These are phyloP conservation scores for Ehretia macrophylla DNA, from an alignment of 257 asterid genomes.

Conservation along the genomic window DNA sequence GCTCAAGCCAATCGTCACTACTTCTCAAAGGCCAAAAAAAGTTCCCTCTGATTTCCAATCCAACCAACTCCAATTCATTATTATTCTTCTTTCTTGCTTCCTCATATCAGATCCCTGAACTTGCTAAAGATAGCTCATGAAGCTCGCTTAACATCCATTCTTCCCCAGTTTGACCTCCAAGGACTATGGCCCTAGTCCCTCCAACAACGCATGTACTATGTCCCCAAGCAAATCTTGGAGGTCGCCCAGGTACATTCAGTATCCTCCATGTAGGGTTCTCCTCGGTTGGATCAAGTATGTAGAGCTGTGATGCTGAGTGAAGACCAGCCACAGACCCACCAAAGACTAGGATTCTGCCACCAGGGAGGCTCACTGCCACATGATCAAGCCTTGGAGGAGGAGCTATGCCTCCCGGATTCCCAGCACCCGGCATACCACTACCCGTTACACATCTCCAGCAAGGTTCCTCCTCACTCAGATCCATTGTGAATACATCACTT, in stretches of 20 bases:
- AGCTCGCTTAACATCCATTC: constrained; percentile 94
- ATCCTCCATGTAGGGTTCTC: constrained; percentile 98
- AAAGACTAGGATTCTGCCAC: constrained; percentile 75
- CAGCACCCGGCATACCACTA: constrained; percentile 92
- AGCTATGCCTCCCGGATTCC: constrained; percentile 90
- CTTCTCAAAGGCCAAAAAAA: constrained; percentile 20
- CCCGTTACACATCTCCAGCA: constrained; percentile 92
- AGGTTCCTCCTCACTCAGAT: constrained; percentile 82
- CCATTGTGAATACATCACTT: constrained; percentile 93
- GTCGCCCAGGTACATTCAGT: constrained; percentile 74
- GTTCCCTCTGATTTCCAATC: constrained; percentile 2
- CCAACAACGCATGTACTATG: constrained; percentile 91
- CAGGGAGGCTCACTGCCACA: constrained; percentile 90
- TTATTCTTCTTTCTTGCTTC: constrained; percentile 2
- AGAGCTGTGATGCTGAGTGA: constrained; percentile 93
- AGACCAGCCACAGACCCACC: constrained; percentile 98
- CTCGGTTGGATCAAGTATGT: constrained; percentile 87
- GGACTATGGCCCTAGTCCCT: constrained; percentile 86
- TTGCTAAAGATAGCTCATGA: constrained; percentile 77
- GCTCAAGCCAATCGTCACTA: constrained; percentile 1
- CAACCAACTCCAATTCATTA: constrained; percentile 15
- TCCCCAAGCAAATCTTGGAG: constrained; percentile 95
- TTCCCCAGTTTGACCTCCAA: constrained; percentile 94
- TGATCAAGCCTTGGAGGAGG: constrained; percentile 98
- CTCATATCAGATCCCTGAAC: constrained; percentile 33